A percentile compares a stretch with the other conserved stretches of the same genome.
phyloP scores from a whole-genome alignment of 345 rosid species.

The Populus nigra region DNA sequence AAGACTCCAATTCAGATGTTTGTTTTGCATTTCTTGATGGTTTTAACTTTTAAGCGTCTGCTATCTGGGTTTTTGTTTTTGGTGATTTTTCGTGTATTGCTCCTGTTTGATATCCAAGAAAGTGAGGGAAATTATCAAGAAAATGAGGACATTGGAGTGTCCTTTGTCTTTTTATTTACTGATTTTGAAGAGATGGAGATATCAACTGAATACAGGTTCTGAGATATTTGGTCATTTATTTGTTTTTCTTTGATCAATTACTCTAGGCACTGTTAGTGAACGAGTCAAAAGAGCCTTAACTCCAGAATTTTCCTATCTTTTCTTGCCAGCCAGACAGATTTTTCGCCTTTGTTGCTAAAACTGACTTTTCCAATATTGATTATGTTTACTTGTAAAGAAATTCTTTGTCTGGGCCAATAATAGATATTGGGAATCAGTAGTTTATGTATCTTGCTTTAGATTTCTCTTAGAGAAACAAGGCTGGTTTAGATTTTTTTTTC shows the following conservation, averaged over 20 bases:
- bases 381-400: neutral
- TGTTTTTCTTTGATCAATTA: neutral
- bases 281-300: neutral
- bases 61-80: neutral
- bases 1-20: no score
- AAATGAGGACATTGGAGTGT: neutral
- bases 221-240: neutral
- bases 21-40: neutral
- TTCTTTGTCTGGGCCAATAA: neutral
- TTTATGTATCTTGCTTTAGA: neutral
- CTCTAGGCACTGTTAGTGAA: neutral
- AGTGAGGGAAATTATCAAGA: neutral
- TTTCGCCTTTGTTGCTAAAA: neutral
- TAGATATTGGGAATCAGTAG: neutral
- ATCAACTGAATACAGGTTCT: neutral
- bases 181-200: neutral
- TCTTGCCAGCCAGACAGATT: neutral
- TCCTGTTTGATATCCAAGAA: slow-evolving; percentile 8
- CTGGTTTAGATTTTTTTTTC: neutral
- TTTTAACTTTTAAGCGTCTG: neutral
- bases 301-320: neutral
- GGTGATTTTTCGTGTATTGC: neutral
- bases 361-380: neutral
- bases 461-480: neutral
- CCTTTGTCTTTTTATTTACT: neutral